Base-by-base conservation (phyloP, 2,329 filamentous ascomycete species). In the Microdochium bolleyi region DNA sequence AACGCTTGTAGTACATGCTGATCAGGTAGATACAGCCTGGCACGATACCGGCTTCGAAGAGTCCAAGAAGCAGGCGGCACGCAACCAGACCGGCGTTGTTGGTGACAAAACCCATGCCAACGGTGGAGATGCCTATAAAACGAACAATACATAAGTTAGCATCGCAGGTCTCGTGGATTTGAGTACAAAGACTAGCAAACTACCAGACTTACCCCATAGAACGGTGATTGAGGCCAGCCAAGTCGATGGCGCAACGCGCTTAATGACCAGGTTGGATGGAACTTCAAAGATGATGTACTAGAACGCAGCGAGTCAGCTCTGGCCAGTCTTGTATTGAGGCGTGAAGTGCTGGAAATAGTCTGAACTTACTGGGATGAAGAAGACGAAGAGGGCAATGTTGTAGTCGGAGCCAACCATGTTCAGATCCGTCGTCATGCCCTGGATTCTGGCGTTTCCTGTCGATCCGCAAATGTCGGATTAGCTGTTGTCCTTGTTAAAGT, bases 1-100 rank as follows among this genome's bases (percentile, higher is more conserved):
- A 61, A 9, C 66, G 56, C 13, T 62, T 60, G 54, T 70, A 70
- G 53, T 67, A 70, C 54, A 64, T 62, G 3, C 59, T 58, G 38
- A 68, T 67, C 24, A 69, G 57, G 55, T 68, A 70, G 2, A 65
- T 56, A 44, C 60, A 62, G n/a, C 64, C 67, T 2, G 64, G 64
- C 38, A 67, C 64, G 50, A 68, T 58, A n/a, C 65, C 66, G n/a
- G 62, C 65, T 48, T 69, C 67, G 30, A 67, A 65, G n/a, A 69
- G 52, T 2, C 67, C 68, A 32, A 70, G 56, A 46, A 70, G 60
- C 16, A 68, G 55, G 5, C 66, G 61, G 34, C 56, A 49, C 1
- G 57, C 53, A 11, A 67, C 51, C 8, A 69, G 56, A 1, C 60
- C 58, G 9, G 54, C 57, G 48, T 62, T 65, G 49, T 56, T 62